Percentiles rank a stretch among this genome's conserved stretches.
Conservation (phyloP, 2,329 filamentous ascomycete species). For the Trichophyton verrucosum region DNA sequence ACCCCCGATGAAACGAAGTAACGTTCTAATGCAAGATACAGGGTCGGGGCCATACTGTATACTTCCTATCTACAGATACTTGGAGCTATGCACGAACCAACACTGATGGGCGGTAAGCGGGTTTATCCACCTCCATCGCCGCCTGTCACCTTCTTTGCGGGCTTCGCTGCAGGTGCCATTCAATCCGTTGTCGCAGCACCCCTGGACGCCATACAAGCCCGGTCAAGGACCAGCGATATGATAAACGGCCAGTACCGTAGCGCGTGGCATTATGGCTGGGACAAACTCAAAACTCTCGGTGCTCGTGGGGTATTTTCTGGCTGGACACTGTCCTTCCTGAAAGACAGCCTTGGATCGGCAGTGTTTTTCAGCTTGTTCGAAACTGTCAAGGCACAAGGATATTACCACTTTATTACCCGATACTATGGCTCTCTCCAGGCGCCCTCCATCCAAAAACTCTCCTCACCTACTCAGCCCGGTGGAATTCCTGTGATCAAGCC, state of each 20-base stretch:
- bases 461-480: constrained; percentile 18
- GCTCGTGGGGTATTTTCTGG: constrained; percentile 50
- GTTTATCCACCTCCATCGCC: constrained; percentile 47
- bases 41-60: constrained; percentile 50
- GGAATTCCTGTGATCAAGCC: constrained; percentile 42
- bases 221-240: constrained; percentile 48
- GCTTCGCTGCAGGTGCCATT: constrained; percentile 46
- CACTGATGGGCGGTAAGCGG: constrained; percentile 44
- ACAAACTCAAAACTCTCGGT: constrained; percentile 49
- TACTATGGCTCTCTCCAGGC: constrained; percentile 40
- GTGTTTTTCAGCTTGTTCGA: constrained; percentile 54
- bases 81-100: constrained; percentile 45
- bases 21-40: constrained; percentile 16
- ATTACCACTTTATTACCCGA: constrained; percentile 48
- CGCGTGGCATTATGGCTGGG: constrained; percentile 51
- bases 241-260: constrained; percentile 47
- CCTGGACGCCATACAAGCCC: constrained; percentile 50
- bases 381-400: constrained; percentile 50
- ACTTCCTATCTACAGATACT: constrained; percentile 51
- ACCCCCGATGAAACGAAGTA: background rate
- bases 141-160: constrained; percentile 44
- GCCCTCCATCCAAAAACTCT: constrained; percentile 20
- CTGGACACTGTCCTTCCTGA: constrained; percentile 47
- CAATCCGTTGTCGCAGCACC: constrained; percentile 52
- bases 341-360: constrained; percentile 49